Conservation (phyloP, 179 eudicot species). For the Drosera spatulata region DNA sequence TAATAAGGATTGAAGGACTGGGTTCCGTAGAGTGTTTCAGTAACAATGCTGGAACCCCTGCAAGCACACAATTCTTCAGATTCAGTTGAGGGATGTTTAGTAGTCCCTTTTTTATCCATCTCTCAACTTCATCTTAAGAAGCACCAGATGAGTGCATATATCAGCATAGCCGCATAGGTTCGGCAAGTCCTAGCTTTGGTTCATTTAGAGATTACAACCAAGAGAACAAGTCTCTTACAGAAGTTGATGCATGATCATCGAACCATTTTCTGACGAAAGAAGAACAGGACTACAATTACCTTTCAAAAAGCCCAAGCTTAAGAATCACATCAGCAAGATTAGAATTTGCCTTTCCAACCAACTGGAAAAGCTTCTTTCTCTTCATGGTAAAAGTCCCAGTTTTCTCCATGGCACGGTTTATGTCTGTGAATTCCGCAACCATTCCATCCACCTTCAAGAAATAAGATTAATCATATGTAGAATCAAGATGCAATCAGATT, state of each 20-base stretch:
- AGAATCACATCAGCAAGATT: conserved; percentile 96
- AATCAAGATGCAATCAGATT: not conserved
- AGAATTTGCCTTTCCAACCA: conserved; percentile 96
- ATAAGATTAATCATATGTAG: conserved; percentile 5
- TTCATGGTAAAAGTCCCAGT: conserved; percentile 90
- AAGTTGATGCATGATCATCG: no score
- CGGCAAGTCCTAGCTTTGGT: no score
- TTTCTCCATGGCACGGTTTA: conserved; percentile 96
- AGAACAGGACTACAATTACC: conserved; percentile 26
- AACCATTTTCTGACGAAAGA: no score
- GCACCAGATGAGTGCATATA: no score
- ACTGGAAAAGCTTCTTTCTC: conserved; percentile 84
- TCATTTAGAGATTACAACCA: not conserved
- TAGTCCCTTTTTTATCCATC: no score
- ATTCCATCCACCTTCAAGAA: conserved; percentile 83
- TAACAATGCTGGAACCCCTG: no score
- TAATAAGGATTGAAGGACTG: no score
- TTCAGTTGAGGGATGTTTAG: no score
- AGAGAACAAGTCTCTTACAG: not conserved
- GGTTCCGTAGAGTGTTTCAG: no score
- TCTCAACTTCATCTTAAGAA: no score
- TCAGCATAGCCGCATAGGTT: no score
- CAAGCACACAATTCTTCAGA: no score
- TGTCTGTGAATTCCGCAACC: conserved; percentile 93
- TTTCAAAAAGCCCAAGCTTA: conserved; percentile 94